These are phyloP conservation scores for Lichtheimia ornata DNA, from an alignment of 371 early-diverging fungal species.

Conservation along the genomic window DNA sequence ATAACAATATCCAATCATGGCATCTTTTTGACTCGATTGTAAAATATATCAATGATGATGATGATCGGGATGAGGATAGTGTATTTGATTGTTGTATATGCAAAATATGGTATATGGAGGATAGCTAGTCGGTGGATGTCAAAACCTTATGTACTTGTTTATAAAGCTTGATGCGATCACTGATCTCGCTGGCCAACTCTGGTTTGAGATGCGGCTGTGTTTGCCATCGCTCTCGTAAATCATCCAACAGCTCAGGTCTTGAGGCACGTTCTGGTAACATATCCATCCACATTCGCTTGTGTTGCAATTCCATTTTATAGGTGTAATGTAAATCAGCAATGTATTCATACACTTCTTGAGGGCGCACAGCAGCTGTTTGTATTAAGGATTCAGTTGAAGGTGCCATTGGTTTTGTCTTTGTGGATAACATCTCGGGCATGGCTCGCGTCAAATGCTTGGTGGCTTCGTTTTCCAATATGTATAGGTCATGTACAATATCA, in stretches of 20 bases:
- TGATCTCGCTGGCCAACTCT: not conserved
- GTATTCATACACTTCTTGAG: conserved; percentile 6
- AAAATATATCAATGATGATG: too few species aligned
- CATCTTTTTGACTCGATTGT: too few species aligned
- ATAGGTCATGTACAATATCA: conserved; percentile 3
- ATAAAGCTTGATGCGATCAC: conserved; percentile 14
- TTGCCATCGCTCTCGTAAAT: conserved; percentile 1
- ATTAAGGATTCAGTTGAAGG: conserved; percentile 15
- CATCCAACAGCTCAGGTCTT: conserved; percentile 5
- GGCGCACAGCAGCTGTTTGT: conserved; percentile 13
- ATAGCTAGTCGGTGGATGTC: conserved; percentile 10
- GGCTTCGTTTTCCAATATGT: conserved; percentile 5
- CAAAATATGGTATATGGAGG: too few species aligned
- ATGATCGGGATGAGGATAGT: too few species aligned
- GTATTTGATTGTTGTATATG: too few species aligned
- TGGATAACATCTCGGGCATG: not conserved
- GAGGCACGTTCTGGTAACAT: not conserved
- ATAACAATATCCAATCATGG: too few species aligned
- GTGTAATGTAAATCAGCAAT: conserved; percentile 7
- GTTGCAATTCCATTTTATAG: conserved; percentile 2
- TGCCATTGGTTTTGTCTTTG: not conserved
- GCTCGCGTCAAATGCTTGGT: conserved; percentile 5
- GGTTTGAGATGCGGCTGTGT: not conserved
- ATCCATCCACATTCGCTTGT: conserved; percentile 10
- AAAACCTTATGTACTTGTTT: conserved; percentile 6